Percentiles rank a stretch among this genome's conserved stretches.
These are phyloP conservation scores for Phytophthora europaea DNA, from an alignment of 352 stramenopile species.

Conservation along the genomic window DNA sequence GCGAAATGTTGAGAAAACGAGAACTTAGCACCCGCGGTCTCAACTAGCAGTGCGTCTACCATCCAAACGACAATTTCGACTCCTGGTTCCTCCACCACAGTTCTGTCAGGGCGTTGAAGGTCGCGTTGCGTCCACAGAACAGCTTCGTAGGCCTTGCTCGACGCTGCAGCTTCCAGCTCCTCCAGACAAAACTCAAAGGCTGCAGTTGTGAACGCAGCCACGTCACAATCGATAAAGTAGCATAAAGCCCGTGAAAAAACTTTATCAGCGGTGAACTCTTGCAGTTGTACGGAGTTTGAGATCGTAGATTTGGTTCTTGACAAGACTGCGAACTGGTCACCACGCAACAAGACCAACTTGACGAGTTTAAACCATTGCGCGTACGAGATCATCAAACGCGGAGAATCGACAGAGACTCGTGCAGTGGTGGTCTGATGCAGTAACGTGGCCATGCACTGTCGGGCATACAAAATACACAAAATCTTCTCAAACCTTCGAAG, in stretches of 20 bases:
- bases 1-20: constrained; percentile 5
- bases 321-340: constrained; percentile 50
- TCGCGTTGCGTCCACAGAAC: constrained; percentile 84
- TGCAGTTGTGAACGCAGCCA: constrained; percentile 16
- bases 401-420: not conserved
- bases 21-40: not conserved
- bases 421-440: constrained; percentile 24
- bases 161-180: constrained; percentile 71
- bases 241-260: constrained; percentile 28
- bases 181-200: constrained; percentile 65
- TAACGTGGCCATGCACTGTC: constrained; percentile 29
- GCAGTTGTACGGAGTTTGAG: not conserved
- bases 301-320: not conserved
- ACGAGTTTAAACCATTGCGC: constrained; percentile 49
- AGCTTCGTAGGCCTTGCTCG: constrained; percentile 63
- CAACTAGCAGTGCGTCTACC: constrained; percentile 55
- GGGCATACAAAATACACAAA: constrained; percentile 48
- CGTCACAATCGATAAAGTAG: constrained; percentile 21
- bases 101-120: constrained; percentile 56
- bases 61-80: constrained; percentile 86
- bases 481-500: constrained; percentile 38
- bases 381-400: constrained; percentile 21
- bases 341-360: constrained; percentile 66
- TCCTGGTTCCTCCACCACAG: constrained; percentile 62
- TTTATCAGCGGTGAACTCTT: constrained; percentile 18